A percentile compares a stretch with the other conserved stretches of the same genome.
Evolutionary conservation across 345 rosid species (phyloP).

Genomic region (Combretum micranthum): DNA sequence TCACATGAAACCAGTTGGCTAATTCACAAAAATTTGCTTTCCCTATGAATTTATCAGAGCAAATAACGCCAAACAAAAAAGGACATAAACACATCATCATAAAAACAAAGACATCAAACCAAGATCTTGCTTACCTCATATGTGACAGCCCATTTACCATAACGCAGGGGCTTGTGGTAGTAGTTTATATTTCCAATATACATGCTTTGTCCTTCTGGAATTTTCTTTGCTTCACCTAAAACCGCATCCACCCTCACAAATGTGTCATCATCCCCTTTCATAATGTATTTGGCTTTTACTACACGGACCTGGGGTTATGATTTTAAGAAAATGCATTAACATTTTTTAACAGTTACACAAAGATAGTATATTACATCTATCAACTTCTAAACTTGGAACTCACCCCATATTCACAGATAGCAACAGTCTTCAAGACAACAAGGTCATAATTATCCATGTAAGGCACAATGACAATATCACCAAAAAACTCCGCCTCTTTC

Average conservation of each 20-base stretch:
- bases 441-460: conserved; percentile 96
- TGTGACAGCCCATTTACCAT: conserved; percentile 98
- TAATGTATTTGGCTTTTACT: conserved; percentile 55
- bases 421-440: conserved; percentile 89
- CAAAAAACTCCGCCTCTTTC: conserved; percentile 93
- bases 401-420: conserved; percentile 95
- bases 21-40: too few relatives aligned
- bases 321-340: too few relatives aligned
- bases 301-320: conserved; percentile 42
- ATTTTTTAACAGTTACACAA: not conserved
- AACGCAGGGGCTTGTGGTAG: conserved; percentile 74
- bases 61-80: not conserved
- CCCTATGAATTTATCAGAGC: not conserved
- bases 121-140: conserved; percentile 50
- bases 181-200: conserved; percentile 88
- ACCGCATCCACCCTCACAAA: conserved; percentile 76
- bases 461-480: conserved; percentile 82
- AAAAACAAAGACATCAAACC: not conserved
- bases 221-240: conserved; percentile 51
- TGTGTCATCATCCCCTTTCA: conserved; percentile 96
- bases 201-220: conserved; percentile 53
- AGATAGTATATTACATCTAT: too few relatives aligned
- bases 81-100: not conserved
- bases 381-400: conserved; percentile 16
- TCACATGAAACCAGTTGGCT: too few relatives aligned